Conservation (phyloP, 1,284 basidiomycete species). For the Vanrija sp. region DNA sequence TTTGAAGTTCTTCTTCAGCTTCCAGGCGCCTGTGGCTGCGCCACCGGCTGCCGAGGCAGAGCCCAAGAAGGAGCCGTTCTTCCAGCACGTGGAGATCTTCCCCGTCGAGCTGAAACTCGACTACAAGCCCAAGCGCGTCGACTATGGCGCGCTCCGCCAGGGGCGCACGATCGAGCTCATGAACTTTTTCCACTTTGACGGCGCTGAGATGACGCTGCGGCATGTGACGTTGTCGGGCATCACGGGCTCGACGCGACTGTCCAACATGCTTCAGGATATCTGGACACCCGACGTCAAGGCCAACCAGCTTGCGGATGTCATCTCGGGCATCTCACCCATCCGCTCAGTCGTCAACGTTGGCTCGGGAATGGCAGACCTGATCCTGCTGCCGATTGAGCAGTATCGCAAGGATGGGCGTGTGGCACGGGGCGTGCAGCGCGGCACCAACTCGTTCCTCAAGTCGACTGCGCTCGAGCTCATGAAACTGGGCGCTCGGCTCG, state of each 20-base stretch:
- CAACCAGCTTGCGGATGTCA: conserved; percentile 92
- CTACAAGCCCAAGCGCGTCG: conserved; percentile 96
- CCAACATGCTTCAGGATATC: conserved; percentile 86
- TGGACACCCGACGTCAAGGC: conserved; percentile 99
- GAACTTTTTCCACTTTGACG: conserved; percentile 99
- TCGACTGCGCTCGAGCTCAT: conserved; percentile 92
- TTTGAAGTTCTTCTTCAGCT: conserved; percentile 91
- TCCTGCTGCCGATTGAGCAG: conserved; percentile 92
- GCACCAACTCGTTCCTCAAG: conserved; percentile 84
- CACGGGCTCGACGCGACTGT: conserved; percentile 80
- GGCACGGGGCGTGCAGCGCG: conserved; percentile 87
- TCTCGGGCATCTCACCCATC: conserved; percentile 94
- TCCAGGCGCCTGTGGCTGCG: conserved; percentile 60
- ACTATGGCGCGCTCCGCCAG: conserved; percentile 85
- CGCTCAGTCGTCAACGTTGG: conserved; percentile 95
- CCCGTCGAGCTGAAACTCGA: conserved; percentile 83
- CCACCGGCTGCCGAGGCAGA: not conserved
- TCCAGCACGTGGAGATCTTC: conserved; percentile 53
- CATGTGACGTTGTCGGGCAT: conserved; percentile 88
- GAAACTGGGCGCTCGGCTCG: conserved; percentile 87
- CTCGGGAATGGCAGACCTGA: conserved; percentile 89
- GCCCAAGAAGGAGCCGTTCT: conserved; percentile 50
- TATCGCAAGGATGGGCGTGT: conserved; percentile 96
- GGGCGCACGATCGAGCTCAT: conserved; percentile 94
- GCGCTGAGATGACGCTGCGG: conserved; percentile 93